A percentile compares a stretch with the other conserved stretches of the same genome.
Conservation (phyloP, 169 alveolate species). For the Theileria annulata region DNA sequence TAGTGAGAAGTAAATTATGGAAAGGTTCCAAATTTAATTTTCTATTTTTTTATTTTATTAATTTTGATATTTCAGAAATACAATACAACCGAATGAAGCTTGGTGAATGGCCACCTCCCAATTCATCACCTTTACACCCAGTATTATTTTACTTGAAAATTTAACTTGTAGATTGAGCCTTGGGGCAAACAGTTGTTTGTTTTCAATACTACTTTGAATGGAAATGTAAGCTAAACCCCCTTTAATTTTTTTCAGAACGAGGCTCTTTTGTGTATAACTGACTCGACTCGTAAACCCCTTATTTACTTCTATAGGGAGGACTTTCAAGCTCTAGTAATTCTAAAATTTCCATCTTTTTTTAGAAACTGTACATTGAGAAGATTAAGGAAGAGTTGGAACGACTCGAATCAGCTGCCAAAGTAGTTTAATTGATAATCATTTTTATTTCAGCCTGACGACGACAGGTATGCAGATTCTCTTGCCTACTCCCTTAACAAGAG, state of each 20-base stretch:
- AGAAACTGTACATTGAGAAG: constrained; percentile 30
- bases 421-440: neutral
- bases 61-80: constrained; percentile 11
- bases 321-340: constrained; percentile 58
- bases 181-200: constrained; percentile 72
- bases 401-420: neutral
- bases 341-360: neutral
- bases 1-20: constrained; percentile 63
- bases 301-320: constrained; percentile 73
- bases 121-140: constrained; percentile 65
- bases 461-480: constrained; percentile 35
- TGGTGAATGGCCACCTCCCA: constrained; percentile 67
- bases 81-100: constrained; percentile 60
- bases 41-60: neutral
- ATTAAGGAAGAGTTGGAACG: constrained; percentile 48
- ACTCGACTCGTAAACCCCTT: constrained; percentile 69
- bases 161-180: constrained; percentile 57
- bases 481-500: constrained; percentile 29
- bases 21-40: constrained; percentile 27
- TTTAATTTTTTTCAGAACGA: constrained; percentile 30
- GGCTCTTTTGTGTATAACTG: constrained; percentile 72
- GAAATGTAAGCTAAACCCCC: constrained; percentile 18
- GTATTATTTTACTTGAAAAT: constrained; percentile 7
- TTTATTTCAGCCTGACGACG: constrained; percentile 37
- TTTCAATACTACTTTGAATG: constrained; percentile 51